Conservation (phyloP, 768 basidiomycete genomes). For the Phylloporus scabripes region DNA sequence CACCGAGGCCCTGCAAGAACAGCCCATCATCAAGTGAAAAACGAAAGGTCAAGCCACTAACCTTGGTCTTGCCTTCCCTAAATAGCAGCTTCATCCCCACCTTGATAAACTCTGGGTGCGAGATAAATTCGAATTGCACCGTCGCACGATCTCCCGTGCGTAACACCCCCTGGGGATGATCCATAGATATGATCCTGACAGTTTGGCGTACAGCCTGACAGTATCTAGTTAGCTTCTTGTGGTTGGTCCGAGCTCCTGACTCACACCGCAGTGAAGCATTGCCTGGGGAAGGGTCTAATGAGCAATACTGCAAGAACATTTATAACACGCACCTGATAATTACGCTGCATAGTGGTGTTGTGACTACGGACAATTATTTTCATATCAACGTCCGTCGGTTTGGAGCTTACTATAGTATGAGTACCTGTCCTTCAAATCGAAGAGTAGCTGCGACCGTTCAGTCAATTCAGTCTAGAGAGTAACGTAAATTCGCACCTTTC, state of each 20-base stretch:
- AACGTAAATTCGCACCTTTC: constrained; percentile 43
- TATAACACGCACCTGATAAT: constrained; percentile 67
- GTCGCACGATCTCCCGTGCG: constrained; percentile 94
- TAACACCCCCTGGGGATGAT: constrained; percentile 82
- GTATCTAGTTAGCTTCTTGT: constrained; percentile 2
- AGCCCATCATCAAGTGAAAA: constrained; percentile 6
- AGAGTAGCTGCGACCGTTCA: constrained; percentile 50
- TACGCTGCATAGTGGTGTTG: constrained; percentile 88
- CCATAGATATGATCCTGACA: constrained; percentile 84
- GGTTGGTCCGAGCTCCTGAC: constrained; percentile 17
- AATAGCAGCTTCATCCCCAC: constrained; percentile 92
- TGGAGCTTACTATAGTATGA: constrained; percentile 80
- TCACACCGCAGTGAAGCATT: constrained; percentile 88
- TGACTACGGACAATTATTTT: constrained; percentile 45
- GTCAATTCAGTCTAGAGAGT: background rate
- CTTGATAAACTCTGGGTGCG: constrained; percentile 87
- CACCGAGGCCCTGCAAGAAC: constrained; percentile 59
- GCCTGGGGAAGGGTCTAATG: constrained; percentile 39
- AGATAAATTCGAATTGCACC: constrained; percentile 93
- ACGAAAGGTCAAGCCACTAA: constrained; percentile 25
- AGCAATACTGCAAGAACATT: background rate
- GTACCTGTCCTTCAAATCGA: constrained; percentile 88
- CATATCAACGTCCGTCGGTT: background rate
- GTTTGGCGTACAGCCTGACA: constrained; percentile 85
- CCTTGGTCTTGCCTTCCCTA: constrained; percentile 95